Percentiles rank a stretch among this genome's conserved stretches.
Evolutionary conservation across 768 basidiomycete genomes (phyloP).

Genomic region (Collybiopsis confluens): DNA sequence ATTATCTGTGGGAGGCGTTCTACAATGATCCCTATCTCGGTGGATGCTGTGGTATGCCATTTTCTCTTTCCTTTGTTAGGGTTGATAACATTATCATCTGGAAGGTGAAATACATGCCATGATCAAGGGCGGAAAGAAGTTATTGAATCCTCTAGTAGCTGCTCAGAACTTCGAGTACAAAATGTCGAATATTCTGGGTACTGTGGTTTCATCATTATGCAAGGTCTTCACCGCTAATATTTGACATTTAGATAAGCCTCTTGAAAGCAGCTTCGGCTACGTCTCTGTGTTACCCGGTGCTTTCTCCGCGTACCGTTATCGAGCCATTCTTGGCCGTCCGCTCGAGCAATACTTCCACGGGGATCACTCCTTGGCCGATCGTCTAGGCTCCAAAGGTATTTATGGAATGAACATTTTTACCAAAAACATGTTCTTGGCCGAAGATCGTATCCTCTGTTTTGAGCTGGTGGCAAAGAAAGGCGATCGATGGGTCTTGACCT

Average conservation of each 20-base stretch:
- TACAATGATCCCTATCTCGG: constrained; percentile 76
- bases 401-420: constrained; percentile 97
- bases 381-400: constrained; percentile 90
- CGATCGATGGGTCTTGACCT: constrained; percentile 83
- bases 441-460: constrained; percentile 96
- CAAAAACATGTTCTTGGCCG: constrained; percentile 85
- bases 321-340: constrained; percentile 86
- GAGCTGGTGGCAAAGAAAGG: constrained; percentile 90
- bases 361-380: constrained; percentile 86
- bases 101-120: constrained; percentile 85
- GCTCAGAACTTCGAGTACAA: constrained; percentile 98
- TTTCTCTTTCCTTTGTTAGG: background rate
- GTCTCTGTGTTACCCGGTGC: constrained; percentile 94
- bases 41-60: constrained; percentile 70
- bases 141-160: constrained; percentile 88
- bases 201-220: constrained; percentile 14
- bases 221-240: constrained; percentile 9
- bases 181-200: constrained; percentile 94
- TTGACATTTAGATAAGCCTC: constrained; percentile 69
- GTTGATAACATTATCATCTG: background rate
- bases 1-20: constrained; percentile 92
- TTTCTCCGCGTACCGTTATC: constrained; percentile 94
- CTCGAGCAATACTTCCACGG: constrained; percentile 85
- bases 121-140: constrained; percentile 89
- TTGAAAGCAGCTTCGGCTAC: constrained; percentile 95